Evolutionary conservation across 1,284 basidiomycete species (phyloP).

Genomic region (Cystobasidium pallidum): DNA sequence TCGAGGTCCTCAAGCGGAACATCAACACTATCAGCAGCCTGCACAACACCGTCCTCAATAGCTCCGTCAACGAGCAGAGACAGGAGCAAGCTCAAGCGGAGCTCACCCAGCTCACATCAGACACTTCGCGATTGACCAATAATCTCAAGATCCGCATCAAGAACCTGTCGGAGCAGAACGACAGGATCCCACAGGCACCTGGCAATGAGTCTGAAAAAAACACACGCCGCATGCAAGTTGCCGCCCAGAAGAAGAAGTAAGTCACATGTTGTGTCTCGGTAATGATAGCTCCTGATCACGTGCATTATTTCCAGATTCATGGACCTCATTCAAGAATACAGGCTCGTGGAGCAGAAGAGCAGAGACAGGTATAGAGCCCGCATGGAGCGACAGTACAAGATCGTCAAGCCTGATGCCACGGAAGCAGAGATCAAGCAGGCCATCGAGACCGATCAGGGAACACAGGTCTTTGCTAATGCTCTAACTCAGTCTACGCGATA

Average conservation of each 20-base stretch:
- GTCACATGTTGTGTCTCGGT: not conserved
- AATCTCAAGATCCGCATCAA: conserved; percentile 52
- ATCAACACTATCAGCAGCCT: conserved; percentile 50
- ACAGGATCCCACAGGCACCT: conserved; percentile 41
- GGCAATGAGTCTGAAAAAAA: conserved; percentile 49
- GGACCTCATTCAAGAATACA: conserved; percentile 63
- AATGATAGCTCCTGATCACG: not conserved
- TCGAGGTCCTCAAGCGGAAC: conserved; percentile 50
- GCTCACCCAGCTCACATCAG: conserved; percentile 48
- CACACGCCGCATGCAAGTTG: conserved; percentile 52
- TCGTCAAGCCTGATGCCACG: conserved; percentile 92
- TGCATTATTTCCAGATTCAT: conserved; percentile 57
- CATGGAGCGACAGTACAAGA: conserved; percentile 94
- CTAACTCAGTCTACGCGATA: conserved; percentile 79
- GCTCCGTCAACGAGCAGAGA: conserved; percentile 50
- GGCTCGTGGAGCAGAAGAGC: conserved; percentile 89
- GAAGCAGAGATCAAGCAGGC: conserved; percentile 73
- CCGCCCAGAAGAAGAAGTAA: conserved; percentile 50
- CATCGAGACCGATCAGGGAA: conserved; percentile 66
- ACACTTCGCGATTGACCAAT: conserved; percentile 51
- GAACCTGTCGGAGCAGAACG: conserved; percentile 50
- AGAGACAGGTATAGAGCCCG: conserved; percentile 91
- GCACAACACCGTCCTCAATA: conserved; percentile 51
- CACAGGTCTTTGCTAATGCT: conserved; percentile 43
- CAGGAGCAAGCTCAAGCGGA: conserved; percentile 46